phyloP scores from a whole-genome alignment of 139 green algal species.

The Chlorella vulgaris region DNA sequence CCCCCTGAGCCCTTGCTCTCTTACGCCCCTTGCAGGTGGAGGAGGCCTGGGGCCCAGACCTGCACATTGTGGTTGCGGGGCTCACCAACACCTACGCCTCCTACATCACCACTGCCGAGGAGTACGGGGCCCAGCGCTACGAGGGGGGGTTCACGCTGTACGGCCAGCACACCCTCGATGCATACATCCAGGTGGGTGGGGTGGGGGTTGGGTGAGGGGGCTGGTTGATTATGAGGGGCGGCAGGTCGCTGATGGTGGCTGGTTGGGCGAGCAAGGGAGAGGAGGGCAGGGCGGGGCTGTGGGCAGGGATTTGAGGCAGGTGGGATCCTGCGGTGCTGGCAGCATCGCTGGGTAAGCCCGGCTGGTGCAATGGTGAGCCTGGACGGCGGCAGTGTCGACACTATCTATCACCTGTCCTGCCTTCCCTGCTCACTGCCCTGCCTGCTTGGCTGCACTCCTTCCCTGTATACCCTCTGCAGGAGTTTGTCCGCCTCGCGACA shows the following conservation, averaged over 20 bases:
- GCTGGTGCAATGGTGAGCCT: background rate
- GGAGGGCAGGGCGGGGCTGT: too few relatives aligned
- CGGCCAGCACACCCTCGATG: constrained; percentile 83
- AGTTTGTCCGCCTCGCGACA: constrained; percentile 65
- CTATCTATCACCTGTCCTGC: background rate
- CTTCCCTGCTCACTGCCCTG: too few relatives aligned
- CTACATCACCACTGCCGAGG: constrained; percentile 86
- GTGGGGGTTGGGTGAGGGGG: background rate
- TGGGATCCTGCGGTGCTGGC: too few relatives aligned
- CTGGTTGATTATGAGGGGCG: background rate
- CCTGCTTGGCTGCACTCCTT: too few relatives aligned
- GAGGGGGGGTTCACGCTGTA: constrained; percentile 87
- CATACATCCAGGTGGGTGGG: constrained; percentile 82
- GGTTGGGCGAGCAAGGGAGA: background rate
- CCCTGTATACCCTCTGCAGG: constrained; percentile 49
- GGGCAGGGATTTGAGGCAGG: too few relatives aligned
- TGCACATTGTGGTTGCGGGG: constrained; percentile 72
- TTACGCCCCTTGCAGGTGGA: constrained; percentile 24
- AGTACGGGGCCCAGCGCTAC: constrained; percentile 86
- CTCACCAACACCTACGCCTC: constrained; percentile 83
- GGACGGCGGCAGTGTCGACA: background rate
- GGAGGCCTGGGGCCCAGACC: constrained; percentile 39
- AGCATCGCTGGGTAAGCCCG: too few relatives aligned
- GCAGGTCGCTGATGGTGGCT: background rate
- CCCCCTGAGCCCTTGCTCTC: too few relatives aligned